Evolutionary conservation across 768 basidiomycete genomes (phyloP).

Genomic region (Leucosporidium yakuticum): DNA sequence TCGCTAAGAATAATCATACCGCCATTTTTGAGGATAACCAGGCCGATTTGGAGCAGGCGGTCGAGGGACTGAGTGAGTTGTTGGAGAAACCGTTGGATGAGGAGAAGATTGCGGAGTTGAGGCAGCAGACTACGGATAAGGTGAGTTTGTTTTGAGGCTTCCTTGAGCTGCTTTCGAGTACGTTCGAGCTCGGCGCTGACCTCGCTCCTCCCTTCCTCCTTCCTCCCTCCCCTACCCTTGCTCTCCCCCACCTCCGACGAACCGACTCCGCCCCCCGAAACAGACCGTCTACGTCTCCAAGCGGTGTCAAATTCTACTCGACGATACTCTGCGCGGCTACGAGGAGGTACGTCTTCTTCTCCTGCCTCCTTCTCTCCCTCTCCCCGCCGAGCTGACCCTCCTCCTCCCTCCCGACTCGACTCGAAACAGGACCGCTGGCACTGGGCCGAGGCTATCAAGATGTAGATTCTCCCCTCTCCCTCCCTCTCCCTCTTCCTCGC

Average conservation of each 20-base stretch:
- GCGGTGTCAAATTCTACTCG: constrained; percentile 87
- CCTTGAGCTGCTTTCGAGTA: too few relatives aligned
- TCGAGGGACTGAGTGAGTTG: constrained; percentile 88
- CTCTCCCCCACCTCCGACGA: neutral
- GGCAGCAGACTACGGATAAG: constrained; percentile 92
- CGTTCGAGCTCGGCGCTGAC: too few relatives aligned
- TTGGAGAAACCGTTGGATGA: constrained; percentile 86
- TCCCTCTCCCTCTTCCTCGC: neutral
- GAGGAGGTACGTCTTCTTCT: constrained; percentile 16
- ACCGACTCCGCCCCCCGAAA: neutral
- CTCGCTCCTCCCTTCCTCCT: too few relatives aligned
- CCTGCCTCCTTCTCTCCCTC: neutral
- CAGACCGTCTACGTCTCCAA: constrained; percentile 86
- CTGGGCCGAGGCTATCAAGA: constrained; percentile 28
- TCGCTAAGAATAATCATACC: constrained; percentile 83
- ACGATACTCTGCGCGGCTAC: constrained; percentile 60
- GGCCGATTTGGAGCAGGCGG: constrained; percentile 86
- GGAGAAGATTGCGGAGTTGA: constrained; percentile 68
- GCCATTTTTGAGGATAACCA: constrained; percentile 97
- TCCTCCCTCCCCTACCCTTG: too few relatives aligned
- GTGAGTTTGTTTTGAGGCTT: constrained; percentile 52
- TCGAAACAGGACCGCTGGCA: constrained; percentile 25
- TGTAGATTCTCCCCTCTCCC: neutral
- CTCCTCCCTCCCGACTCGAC: neutral
- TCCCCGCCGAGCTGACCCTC: neutral